A percentile compares a stretch with the other conserved stretches of the same genome.
phyloP scores from a whole-genome alignment of 2,329 filamentous ascomycete genomes.

The Ceratocystis alfenasii region DNA sequence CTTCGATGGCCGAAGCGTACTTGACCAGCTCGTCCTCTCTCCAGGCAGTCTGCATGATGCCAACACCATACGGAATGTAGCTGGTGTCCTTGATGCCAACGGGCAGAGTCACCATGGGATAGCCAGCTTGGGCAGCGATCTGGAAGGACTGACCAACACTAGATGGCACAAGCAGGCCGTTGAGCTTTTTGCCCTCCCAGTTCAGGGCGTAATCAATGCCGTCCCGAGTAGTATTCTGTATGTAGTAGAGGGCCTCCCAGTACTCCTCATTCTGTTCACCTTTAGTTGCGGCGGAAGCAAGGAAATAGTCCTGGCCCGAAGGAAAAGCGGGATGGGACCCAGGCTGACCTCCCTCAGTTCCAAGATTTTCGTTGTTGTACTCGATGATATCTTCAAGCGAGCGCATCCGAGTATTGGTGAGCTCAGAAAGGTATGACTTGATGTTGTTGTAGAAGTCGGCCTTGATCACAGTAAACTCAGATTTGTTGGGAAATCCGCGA shows the following conservation, averaged over 20 bases:
- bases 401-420: slow-evolving; percentile 48
- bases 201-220: slow-evolving; percentile 58
- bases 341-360: slow-evolving; percentile 54
- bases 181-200: slow-evolving; percentile 32
- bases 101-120: slow-evolving; percentile 59
- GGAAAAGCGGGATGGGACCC: slow-evolving; percentile 48
- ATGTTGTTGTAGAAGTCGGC: slow-evolving; percentile 56
- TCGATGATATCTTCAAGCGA: slow-evolving; percentile 53
- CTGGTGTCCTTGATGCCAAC: slow-evolving; percentile 41
- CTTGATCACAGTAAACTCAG: slow-evolving; percentile 61
- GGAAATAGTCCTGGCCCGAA: slow-evolving; percentile 60
- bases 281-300: slow-evolving; percentile 48
- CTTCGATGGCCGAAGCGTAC: slow-evolving; percentile 53
- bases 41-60: slow-evolving; percentile 49
- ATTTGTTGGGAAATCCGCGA: slow-evolving; percentile 56
- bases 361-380: slow-evolving; percentile 52
- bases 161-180: slow-evolving; percentile 55
- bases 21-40: slow-evolving; percentile 45
- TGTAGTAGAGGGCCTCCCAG: slow-evolving; percentile 53
- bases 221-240: slow-evolving; percentile 45
- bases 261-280: slow-evolving; percentile 55
- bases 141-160: slow-evolving; percentile 57
- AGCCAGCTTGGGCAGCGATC: slow-evolving; percentile 63
- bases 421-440: slow-evolving; percentile 48
- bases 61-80: slow-evolving; percentile 35